Evolutionary conservation across 768 basidiomycete species (phyloP), one percentile per base, ranked within the genome.

Genomic region (Mycena chlorophos): DNA sequence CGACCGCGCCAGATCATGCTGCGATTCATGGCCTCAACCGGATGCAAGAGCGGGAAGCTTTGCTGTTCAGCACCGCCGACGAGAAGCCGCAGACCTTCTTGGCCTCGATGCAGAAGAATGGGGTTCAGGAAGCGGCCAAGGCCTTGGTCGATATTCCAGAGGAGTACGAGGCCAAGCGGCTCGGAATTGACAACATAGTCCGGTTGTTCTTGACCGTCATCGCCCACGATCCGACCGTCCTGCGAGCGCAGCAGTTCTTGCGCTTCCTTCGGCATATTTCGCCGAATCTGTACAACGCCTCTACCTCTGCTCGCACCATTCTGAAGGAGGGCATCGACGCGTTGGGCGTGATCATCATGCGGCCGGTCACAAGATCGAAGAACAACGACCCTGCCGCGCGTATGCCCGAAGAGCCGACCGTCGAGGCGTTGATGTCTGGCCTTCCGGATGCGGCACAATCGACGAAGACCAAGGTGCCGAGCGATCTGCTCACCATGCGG

Each of bases 201-300:
- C 81, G 84, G 16, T 75, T 92, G 6, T 84, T 90, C 65, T 75
- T 91, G 27, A 91, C 89, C 1, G 85, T 92, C 55, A 88, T 92
- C 51, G 89, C 88, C 5, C 86, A 90, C 60, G 85, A 90, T 66
- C 77, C 85, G 16, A 75, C 79, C 4, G 84, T 84, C 45, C 68
- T 80, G 22, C 83, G 89, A 20, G 85, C 89, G 2, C 82, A 89
- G 58, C 77, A 85, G 51, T 91, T 91, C 69, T 71, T 92, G 38
- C 76, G 77, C 4, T 72, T 88, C 25, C 73, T 92, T 17, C 80
- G 82, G 10, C 73, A 77, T 37, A 70, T 88, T 45, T 70, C 80
- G 0, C 83, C 85, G 3, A 66, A 78, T 52, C 70, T 91, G 4
- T 87, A 85, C 64, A 71, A 85, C 46, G 74, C 75, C 4, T 86